These are phyloP conservation scores for Trametes pubescens DNA, from an alignment of 1,284 basidiomycete genomes.

Conservation along the genomic window DNA sequence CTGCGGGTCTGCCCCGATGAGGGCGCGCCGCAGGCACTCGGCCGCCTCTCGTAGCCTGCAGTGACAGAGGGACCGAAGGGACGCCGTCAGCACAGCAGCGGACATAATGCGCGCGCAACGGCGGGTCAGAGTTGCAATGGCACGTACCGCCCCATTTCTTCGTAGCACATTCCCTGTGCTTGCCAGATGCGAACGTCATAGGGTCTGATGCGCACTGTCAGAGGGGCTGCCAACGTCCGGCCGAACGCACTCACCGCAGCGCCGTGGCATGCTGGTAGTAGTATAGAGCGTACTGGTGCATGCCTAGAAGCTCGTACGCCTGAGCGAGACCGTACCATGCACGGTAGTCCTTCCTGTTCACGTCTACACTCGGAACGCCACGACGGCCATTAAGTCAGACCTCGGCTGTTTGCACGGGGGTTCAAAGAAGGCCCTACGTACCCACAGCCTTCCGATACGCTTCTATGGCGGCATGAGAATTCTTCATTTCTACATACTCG, in stretches of 20 bases:
- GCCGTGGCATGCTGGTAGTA: conserved; percentile 98
- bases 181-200: conserved; percentile 98
- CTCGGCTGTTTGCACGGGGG: not conserved
- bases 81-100: conserved; percentile 30
- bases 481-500: conserved; percentile 99
- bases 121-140: conserved; percentile 2
- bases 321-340: conserved; percentile 99
- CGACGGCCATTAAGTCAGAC: conserved; percentile 20
- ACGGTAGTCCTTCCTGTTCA: conserved; percentile 96
- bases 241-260: conserved; percentile 65
- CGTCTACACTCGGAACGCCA: conserved; percentile 58
- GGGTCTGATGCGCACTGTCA: conserved; percentile 63
- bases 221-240: conserved; percentile 3
- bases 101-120: conserved; percentile 29
- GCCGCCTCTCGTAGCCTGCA: conserved; percentile 83
- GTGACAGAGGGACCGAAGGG: conserved; percentile 17
- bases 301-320: conserved; percentile 95
- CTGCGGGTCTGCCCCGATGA: conserved; percentile 83
- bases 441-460: conserved; percentile 96
- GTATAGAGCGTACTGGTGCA: conserved; percentile 95
- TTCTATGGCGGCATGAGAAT: conserved; percentile 98
- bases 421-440: conserved; percentile 48
- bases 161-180: conserved; percentile 93
- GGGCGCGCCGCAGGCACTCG: conserved; percentile 87
- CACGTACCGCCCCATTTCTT: conserved; percentile 81